Evolutionary conservation across 257 asterid species (phyloP).

Genomic region (Solanum sejunctum): DNA sequence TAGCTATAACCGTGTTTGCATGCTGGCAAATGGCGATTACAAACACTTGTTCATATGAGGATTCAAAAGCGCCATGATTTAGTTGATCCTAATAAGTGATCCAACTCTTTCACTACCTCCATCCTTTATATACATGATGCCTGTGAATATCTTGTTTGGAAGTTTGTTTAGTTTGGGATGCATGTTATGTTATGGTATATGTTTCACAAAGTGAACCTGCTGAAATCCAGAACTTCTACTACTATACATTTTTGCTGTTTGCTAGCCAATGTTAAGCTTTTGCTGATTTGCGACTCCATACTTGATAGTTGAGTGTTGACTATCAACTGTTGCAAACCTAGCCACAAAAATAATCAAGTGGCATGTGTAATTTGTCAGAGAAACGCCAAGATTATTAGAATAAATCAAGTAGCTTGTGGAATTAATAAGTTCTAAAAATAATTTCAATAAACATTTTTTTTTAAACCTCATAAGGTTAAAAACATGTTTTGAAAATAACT

Average conservation of each 20-base stretch:
- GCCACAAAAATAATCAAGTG: background rate
- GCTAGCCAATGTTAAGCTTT: background rate
- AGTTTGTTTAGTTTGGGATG: background rate
- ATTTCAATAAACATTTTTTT: background rate
- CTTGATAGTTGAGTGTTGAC: too few species aligned
- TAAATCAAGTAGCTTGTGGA: background rate
- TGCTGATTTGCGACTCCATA: background rate
- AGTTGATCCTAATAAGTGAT: background rate
- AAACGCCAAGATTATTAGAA: background rate
- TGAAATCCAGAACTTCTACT: background rate
- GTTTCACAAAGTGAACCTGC: background rate
- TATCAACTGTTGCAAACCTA: background rate
- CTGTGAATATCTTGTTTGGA: background rate
- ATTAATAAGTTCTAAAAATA: background rate
- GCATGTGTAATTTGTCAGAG: background rate
- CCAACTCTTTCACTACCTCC: background rate
- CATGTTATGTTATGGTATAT: background rate
- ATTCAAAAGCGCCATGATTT: background rate
- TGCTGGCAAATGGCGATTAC: conserved; percentile 67
- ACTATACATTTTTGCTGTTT: background rate
- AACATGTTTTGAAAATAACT: background rate
- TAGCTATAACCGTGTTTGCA: conserved; percentile 51
- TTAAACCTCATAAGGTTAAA: background rate
- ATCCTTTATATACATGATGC: background rate
- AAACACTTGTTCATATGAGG: conserved; percentile 54